Percentiles rank a stretch among this genome's conserved stretches.
Conservation (phyloP, 257 asterid genomes). For the Paraleonurus japonicus region DNA sequence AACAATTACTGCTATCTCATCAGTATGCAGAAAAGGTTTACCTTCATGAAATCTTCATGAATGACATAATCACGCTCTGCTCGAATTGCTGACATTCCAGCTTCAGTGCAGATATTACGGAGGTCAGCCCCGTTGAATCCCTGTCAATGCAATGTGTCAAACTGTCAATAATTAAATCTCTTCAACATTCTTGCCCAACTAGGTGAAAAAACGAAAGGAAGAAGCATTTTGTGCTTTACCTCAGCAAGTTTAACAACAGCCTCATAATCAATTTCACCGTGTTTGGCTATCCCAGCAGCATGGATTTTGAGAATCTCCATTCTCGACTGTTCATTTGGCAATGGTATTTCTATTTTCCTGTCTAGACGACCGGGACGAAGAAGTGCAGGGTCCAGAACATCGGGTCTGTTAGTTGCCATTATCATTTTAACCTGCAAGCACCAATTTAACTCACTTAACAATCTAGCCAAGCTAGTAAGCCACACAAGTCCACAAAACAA, state of each 20-base stretch:
- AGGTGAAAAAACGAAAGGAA: neutral
- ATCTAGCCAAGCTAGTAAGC: neutral
- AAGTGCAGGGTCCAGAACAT: conserved; percentile 95
- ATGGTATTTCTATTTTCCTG: conserved; percentile 89
- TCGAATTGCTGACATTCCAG: conserved; percentile 92
- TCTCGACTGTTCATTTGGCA: conserved; percentile 95
- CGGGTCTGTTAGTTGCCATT: conserved; percentile 93
- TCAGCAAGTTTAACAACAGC: conserved; percentile 92
- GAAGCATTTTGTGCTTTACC: conserved; percentile 37
- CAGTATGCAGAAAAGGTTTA: conserved; percentile 20
- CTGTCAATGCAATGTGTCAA: conserved; percentile 34
- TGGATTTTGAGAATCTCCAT: conserved; percentile 87
- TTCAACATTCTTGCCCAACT: neutral
- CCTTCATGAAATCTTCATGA: conserved; percentile 97
- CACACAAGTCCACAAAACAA: too few relatives aligned
- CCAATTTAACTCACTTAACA: conserved; percentile 10
- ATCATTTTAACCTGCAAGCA: conserved; percentile 84
- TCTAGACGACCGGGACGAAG: conserved; percentile 93
- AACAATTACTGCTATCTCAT: neutral
- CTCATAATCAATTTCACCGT: conserved; percentile 94
- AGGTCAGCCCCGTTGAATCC: conserved; percentile 95
- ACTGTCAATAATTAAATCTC: neutral
- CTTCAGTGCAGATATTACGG: conserved; percentile 88
- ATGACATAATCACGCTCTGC: conserved; percentile 92
- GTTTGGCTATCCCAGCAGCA: conserved; percentile 90